Conservation (phyloP, 2,329 filamentous ascomycete genomes). For the Aspergillus sp. region DNA sequence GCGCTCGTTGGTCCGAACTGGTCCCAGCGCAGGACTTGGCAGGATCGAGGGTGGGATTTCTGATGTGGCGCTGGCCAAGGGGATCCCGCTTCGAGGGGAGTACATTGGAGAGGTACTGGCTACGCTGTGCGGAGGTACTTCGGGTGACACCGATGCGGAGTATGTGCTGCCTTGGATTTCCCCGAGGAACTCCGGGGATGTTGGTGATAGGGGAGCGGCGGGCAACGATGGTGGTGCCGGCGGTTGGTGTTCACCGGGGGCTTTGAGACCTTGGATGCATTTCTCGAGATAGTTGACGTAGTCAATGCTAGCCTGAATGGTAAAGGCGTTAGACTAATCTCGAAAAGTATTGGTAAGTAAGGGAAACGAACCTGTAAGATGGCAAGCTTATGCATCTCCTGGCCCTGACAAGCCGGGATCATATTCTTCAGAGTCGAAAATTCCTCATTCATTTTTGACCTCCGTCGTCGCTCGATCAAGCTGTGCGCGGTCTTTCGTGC, state of each 20-base stretch:
- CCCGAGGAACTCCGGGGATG: slow-evolving; percentile 34
- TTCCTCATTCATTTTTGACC: slow-evolving; percentile 99
- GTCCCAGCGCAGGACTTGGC: slow-evolving; percentile 37
- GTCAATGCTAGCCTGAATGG: slow-evolving; percentile 80
- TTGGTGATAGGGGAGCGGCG: slow-evolving; percentile 34
- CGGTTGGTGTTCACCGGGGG: slow-evolving; percentile 33
- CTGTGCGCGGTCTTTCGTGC: slow-evolving; percentile 95
- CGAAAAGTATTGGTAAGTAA: not conserved
- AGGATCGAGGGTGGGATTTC: slow-evolving; percentile 34
- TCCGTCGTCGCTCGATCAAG: slow-evolving; percentile 81
- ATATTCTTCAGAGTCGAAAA: slow-evolving; percentile 90
- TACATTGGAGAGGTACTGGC: slow-evolving; percentile 34
- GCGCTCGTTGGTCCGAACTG: slow-evolving; percentile 23
- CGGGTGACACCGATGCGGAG: slow-evolving; percentile 39
- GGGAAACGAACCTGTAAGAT: slow-evolving; percentile 74
- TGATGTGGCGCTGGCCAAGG: slow-evolving; percentile 20
- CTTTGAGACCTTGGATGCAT: slow-evolving; percentile 78
- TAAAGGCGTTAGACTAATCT: slow-evolving; percentile 9
- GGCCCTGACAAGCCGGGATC: slow-evolving; percentile 90
- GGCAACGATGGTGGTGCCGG: slow-evolving; percentile 18
- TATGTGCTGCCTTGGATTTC: slow-evolving; percentile 27
- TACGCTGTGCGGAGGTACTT: slow-evolving; percentile 25
- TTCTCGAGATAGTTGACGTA: slow-evolving; percentile 93
- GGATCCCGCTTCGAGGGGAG: slow-evolving; percentile 30
- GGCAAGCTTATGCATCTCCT: slow-evolving; percentile 96